Evolutionary conservation across 768 basidiomycete species (phyloP).

Genomic region (Tylopilus cervinicoccineus): DNA sequence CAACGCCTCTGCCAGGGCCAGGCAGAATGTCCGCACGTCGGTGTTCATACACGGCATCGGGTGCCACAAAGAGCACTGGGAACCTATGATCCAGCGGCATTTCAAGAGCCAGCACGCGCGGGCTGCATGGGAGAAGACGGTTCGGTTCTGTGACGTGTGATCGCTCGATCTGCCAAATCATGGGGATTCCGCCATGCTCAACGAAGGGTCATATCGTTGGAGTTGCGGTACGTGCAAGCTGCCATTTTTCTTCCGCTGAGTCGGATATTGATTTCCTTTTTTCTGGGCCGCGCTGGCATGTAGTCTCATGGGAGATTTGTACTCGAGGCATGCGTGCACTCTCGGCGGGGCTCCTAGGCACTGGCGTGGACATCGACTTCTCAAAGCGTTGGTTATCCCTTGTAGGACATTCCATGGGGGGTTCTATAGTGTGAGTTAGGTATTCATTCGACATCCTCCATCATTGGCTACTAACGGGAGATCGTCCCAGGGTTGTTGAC

Average conservation of each 20-base stretch:
- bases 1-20: neutral
- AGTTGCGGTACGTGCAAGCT: neutral
- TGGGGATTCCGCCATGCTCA: slow-evolving; percentile 5
- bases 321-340: slow-evolving; percentile 5
- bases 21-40: neutral
- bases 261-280: neutral
- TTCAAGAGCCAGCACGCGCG: neutral
- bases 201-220: slow-evolving; percentile 4
- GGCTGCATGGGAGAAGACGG: neutral
- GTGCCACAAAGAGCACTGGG: slow-evolving; percentile 7
- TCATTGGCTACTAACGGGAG: neutral
- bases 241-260: neutral
- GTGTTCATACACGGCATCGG: slow-evolving; percentile 1
- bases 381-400: slow-evolving; percentile 1
- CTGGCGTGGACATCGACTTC: slow-evolving; percentile 5
- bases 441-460: no score
- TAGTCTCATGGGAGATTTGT: slow-evolving; percentile 6
- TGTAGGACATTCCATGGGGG: slow-evolving; percentile 1
- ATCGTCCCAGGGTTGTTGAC: neutral
- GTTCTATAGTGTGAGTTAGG: neutral
- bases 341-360: neutral
- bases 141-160: slow-evolving; percentile 6
- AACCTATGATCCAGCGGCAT: neutral
- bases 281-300: neutral
- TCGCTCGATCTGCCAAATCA: slow-evolving; percentile 2